Conservation (phyloP, 768 basidiomycete genomes). For the Tulasnella sp. region DNA sequence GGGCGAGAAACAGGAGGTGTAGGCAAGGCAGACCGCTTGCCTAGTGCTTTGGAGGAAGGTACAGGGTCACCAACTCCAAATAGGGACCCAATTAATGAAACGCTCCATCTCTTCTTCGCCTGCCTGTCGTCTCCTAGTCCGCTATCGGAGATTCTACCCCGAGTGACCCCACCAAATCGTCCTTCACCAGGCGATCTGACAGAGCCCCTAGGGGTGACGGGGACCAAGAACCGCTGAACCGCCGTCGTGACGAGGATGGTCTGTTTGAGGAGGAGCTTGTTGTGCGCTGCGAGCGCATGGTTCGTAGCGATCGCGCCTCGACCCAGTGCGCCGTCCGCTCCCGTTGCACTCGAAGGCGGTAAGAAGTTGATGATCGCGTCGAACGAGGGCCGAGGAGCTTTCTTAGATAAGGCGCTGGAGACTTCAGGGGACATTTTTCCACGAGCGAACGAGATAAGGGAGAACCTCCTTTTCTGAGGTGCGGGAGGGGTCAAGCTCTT, state of each 20-base stretch:
- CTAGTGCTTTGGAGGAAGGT: background rate
- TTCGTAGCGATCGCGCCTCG: conserved; percentile 21
- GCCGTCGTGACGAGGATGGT: conserved; percentile 27
- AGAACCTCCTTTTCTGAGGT: background rate
- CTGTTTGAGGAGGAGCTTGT: conserved; percentile 24
- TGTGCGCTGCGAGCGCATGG: conserved; percentile 7
- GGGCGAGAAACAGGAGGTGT: conserved; percentile 25
- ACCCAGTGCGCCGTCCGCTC: background rate
- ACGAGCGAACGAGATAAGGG: conserved; percentile 12
- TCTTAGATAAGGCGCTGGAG: background rate
- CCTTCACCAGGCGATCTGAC: background rate
- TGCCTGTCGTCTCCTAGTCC: background rate
- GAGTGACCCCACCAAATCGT: background rate
- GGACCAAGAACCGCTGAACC: conserved; percentile 17
- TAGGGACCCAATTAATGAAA: background rate
- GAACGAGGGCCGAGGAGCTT: conserved; percentile 11
- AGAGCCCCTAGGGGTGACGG: background rate
- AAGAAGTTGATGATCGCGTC: conserved; percentile 28
- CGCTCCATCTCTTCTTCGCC: conserved; percentile 5
- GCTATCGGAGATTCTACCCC: background rate
- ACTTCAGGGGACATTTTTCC: background rate
- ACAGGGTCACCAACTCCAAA: background rate
- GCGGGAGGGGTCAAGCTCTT: background rate
- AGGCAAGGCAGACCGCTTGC: background rate
- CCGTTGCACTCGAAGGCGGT: background rate